Base-by-base conservation (phyloP, 1,284 basidiomycete species). In the Cutaneotrichosporon spelunceum region DNA sequence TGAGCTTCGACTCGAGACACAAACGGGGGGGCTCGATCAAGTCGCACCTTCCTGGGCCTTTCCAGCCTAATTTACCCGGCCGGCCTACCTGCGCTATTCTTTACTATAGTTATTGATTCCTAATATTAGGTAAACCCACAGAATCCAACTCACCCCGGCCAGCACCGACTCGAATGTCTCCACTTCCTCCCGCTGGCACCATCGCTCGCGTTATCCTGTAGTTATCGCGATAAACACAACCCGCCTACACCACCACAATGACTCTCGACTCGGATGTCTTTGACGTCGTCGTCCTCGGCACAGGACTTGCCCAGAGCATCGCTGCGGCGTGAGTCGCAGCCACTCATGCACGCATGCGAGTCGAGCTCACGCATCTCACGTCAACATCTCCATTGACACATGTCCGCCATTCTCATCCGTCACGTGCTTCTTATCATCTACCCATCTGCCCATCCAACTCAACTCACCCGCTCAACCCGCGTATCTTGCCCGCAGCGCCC, bases 231-330 rank as follows among this genome's bases (percentile, higher is more conserved):
- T n/a, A n/a, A n/a, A n/a, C n/a, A n/a, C n/a, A n/a, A n/a, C n/a
- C n/a, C n/a, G n/a, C n/a, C n/a, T n/a, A n/a, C n/a, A n/a, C n/a
- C n/a, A n/a, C n/a, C n/a, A n/a, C n/a, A n/a, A 50, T 50, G 48
- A 50, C 3, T 66, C 73, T 76, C 57, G 79, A 75, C 60, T 69
- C 66, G 57, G 76, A 74, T 64, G 62, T 59, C 49, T 94, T 93
- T 72, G 91, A 96, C 72, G 87, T 87, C 23, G 82, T 93, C 48
- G 82, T 98, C 19, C 79, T 96, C 54, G 92, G 93, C 9, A 97
- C 93, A 23, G 92, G 91, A 0, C 82, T 96, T 10, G 83, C 88
- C 27, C 87, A 93, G 72, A 91, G 91, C n/a, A 90, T 96, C 39
- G 79, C 85, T 56, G 90, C 93, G 67, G 91, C 92, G 91, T 94